Evolutionary conservation across 345 rosid genomes (phyloP).

Genomic region (Eucalyptus marginata): DNA sequence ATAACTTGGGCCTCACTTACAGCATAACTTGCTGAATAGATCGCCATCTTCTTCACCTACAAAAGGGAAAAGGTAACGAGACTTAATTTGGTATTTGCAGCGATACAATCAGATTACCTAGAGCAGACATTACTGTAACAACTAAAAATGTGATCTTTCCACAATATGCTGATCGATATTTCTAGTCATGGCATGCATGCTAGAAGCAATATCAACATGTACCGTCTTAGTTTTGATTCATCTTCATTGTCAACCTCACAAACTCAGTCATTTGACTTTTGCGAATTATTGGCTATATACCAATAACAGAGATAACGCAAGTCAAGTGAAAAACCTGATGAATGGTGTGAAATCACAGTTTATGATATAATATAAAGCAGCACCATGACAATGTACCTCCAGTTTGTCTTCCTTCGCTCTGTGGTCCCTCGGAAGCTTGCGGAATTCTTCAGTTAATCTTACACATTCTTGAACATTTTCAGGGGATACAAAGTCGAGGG

Average conservation of each 20-base stretch:
- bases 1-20: slow-evolving; percentile 19
- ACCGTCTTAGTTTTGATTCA: neutral
- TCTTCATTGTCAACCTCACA: neutral
- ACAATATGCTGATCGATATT: neutral
- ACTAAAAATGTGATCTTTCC: neutral
- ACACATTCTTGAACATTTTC: slow-evolving; percentile 45
- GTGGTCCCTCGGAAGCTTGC: slow-evolving; percentile 45
- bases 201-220: neutral
- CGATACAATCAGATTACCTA: neutral
- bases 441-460: slow-evolving; percentile 42
- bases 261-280: neutral
- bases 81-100: neutral
- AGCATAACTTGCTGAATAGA: slow-evolving; percentile 27
- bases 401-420: slow-evolving; percentile 52
- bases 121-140: neutral
- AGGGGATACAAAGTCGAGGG: slow-evolving; percentile 57
- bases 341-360: neutral
- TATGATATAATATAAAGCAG: neutral
- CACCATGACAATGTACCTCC: slow-evolving; percentile 12
- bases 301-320: neutral
- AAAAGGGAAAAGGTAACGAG: neutral
- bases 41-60: slow-evolving; percentile 43
- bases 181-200: neutral
- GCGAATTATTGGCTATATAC: neutral
- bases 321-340: neutral